Evolutionary conservation across 192 early-diverging fungal genomes (phyloP).

Genomic region (Dimargaris xerosporica): DNA sequence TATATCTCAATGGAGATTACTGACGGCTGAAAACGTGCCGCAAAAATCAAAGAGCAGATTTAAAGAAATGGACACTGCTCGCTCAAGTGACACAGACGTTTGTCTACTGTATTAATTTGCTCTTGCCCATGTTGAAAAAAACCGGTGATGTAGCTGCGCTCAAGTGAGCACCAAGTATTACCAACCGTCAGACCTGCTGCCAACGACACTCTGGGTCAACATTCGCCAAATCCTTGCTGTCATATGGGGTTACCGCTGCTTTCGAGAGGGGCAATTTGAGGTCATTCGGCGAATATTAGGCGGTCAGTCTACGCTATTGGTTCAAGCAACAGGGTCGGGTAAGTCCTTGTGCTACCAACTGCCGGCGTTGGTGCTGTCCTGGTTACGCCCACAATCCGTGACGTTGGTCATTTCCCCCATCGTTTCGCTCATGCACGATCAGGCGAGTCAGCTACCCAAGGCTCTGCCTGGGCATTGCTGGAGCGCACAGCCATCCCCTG

Average conservation of each 20-base stretch:
- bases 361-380: slow-evolving; percentile 42
- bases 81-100: no score
- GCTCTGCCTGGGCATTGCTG: slow-evolving; percentile 44
- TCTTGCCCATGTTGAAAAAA: no score
- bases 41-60: not conserved
- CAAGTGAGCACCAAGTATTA: no score
- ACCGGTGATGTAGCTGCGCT: no score
- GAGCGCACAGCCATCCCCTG: slow-evolving; percentile 26
- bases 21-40: no score
- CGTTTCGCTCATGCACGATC: slow-evolving; percentile 75
- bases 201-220: slow-evolving; percentile 19
- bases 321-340: slow-evolving; percentile 44
- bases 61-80: not conserved
- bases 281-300: slow-evolving; percentile 29
- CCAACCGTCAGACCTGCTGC: not conserved
- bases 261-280: slow-evolving; percentile 28
- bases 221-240: slow-evolving; percentile 25
- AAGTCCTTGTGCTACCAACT: slow-evolving; percentile 73
- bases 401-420: slow-evolving; percentile 68
- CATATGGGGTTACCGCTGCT: slow-evolving; percentile 27
- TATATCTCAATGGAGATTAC: not conserved
- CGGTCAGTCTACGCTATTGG: slow-evolving; percentile 29
- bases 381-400: slow-evolving; percentile 16
- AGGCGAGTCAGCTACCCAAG: slow-evolving; percentile 46
- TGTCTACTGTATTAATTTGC: no score